Evolutionary conservation across 1,284 basidiomycete species (phyloP).

Genomic region (Ganoderma leucocontextum): DNA sequence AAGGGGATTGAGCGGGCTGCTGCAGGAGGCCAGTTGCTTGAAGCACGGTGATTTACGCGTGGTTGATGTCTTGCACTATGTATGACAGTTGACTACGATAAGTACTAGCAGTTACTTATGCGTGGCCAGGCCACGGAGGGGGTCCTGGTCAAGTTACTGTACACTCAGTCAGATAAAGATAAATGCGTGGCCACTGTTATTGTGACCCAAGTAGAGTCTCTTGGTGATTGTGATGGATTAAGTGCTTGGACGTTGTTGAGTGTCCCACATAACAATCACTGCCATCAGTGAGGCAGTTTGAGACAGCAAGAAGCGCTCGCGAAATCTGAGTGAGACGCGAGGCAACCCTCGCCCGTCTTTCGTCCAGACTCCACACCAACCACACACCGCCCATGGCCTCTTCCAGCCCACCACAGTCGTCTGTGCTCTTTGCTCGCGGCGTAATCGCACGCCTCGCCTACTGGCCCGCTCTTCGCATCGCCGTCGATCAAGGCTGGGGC

Average conservation of each 20-base stretch:
- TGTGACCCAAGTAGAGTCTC: no score
- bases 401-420: conserved; percentile 47
- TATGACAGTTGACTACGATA: no score
- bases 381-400: conserved; percentile 20
- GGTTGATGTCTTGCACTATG: neutral
- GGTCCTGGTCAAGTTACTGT: no score
- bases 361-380: no score
- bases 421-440: conserved; percentile 85
- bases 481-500: conserved; percentile 86
- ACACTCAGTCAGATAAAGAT: no score
- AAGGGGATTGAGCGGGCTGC: conserved; percentile 69
- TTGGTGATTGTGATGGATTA: no score
- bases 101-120: no score
- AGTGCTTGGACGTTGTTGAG: no score
- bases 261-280: no score
- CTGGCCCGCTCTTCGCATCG: conserved; percentile 87
- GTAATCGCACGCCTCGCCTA: conserved; percentile 79
- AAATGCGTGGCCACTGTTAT: no score
- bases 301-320: neutral
- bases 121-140: no score
- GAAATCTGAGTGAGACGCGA: neutral
- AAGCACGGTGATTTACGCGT: conserved; percentile 28
- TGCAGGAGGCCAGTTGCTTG: conserved; percentile 58
- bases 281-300: no score
- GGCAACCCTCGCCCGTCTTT: neutral